A percentile compares a stretch with the other conserved stretches of the same genome.
Evolutionary conservation across 169 alveolate genomes (phyloP).

Genomic region (Plasmodium coatneyi): DNA sequence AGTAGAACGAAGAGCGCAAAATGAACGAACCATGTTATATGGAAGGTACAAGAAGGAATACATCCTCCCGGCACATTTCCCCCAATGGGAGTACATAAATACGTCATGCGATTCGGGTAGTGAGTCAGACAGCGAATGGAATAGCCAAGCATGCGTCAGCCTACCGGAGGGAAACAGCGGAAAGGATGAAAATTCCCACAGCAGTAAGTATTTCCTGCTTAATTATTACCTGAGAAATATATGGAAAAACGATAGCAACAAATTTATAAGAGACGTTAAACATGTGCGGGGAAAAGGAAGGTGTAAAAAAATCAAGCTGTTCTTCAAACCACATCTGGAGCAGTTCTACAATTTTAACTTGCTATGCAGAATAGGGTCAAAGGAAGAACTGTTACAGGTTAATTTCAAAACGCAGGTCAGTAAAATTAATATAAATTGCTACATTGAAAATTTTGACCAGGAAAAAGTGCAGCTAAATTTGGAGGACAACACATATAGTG

Average conservation of each 20-base stretch:
- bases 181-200: not conserved
- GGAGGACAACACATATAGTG: not conserved
- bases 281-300: constrained; percentile 45
- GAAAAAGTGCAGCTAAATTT: constrained; percentile 24
- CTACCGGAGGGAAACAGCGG: not conserved
- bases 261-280: constrained; percentile 30
- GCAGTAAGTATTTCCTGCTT: constrained; percentile 11
- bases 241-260: not conserved
- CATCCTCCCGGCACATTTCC: not conserved
- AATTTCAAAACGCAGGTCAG: constrained; percentile 57
- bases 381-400: constrained; percentile 47
- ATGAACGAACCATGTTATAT: not conserved
- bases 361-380: constrained; percentile 26
- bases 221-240: constrained; percentile 37
- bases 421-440: constrained; percentile 65
- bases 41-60: not conserved
- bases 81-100: constrained; percentile 24
- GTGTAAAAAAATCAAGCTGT: constrained; percentile 54
- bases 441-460: constrained; percentile 24
- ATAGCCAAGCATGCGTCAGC: not conserved
- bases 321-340: constrained; percentile 54
- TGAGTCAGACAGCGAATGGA: constrained; percentile 32
- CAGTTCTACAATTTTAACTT: constrained; percentile 69
- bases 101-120: constrained; percentile 35
- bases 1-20: not conserved